Conservation (phyloP, 2,329 filamentous ascomycete species). For the Xylariales sp. region DNA sequence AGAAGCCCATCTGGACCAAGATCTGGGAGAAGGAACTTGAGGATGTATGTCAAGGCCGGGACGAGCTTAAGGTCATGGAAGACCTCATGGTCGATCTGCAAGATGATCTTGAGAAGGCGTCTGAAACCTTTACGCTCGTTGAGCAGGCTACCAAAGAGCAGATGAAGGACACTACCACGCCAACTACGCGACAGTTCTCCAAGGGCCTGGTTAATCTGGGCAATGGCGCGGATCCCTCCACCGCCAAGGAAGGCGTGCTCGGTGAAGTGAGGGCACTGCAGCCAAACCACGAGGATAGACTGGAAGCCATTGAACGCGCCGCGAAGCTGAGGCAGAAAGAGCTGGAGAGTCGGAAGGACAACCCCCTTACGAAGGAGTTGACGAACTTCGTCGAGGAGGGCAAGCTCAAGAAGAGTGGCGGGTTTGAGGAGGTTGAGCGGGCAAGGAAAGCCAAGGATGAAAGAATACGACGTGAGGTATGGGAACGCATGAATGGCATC, state of each 20-base stretch:
- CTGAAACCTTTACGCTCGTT: constrained; percentile 88
- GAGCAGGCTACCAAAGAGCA: constrained; percentile 99
- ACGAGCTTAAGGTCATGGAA: constrained; percentile 93
- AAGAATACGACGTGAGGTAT: constrained; percentile 73
- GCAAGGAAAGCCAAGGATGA: constrained; percentile 83
- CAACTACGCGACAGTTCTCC: constrained; percentile 45
- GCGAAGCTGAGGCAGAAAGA: constrained; percentile 89
- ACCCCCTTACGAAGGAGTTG: constrained; percentile 79
- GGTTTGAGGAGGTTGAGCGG: constrained; percentile 89
- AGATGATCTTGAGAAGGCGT: constrained; percentile 92
- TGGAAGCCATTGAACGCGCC: constrained; percentile 96
- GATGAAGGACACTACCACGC: constrained; percentile 68
- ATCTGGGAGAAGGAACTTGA: constrained; percentile 98
- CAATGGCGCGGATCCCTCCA: constrained; percentile 61
- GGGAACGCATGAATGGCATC: constrained; percentile 61
- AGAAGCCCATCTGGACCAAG: constrained; percentile 98
- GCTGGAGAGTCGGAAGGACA: constrained; percentile 69
- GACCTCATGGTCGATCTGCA: constrained; percentile 88
- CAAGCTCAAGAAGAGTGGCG: constrained; percentile 92
- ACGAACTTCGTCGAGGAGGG: constrained; percentile 81
- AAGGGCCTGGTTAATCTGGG: constrained; percentile 50
- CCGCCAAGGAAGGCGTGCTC: constrained; percentile 85
- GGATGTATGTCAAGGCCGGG: constrained; percentile 90
- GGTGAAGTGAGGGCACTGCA: constrained; percentile 90
- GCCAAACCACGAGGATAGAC: constrained; percentile 86